Conservation (phyloP, 768 basidiomycete species). For the Leccinum olivaceopallidum region DNA sequence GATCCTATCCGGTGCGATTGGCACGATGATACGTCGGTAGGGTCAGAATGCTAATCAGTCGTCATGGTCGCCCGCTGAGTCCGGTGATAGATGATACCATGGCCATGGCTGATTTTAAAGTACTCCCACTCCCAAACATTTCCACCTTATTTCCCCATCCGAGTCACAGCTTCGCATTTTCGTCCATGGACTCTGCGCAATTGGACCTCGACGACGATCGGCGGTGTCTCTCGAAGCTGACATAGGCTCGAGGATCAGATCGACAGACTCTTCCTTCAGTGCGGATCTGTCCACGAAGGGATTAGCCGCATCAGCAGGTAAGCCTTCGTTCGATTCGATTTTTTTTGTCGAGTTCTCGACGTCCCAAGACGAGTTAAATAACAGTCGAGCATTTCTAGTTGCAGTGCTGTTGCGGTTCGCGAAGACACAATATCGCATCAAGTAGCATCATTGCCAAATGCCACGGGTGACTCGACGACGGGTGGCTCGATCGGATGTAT, state of each 20-base stretch:
- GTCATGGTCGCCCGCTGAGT: neutral
- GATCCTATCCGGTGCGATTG: neutral
- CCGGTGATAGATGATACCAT: too few species aligned
- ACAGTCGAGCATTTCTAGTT: neutral
- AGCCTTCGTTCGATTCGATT: neutral
- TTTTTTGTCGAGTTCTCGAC: neutral
- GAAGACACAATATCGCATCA: neutral
- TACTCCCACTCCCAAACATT: neutral
- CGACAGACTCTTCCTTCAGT: neutral
- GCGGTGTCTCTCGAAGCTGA: neutral
- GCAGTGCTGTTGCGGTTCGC: neutral
- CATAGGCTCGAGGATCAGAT: neutral
- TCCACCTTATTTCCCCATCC: neutral
- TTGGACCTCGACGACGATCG: neutral
- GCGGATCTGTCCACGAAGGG: neutral
- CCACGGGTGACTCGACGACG: neutral
- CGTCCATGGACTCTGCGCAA: neutral
- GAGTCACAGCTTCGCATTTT: neutral
- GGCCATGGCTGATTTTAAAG: neutral
- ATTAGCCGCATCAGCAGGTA: neutral
- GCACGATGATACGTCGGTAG: neutral
- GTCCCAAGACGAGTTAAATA: neutral
- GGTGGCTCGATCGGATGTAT: neutral
- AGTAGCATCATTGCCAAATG: neutral
- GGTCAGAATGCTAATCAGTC: neutral